Percentiles rank a stretch among this genome's conserved stretches.
These are phyloP conservation scores for Aegilops speltoides DNA, from an alignment of 176 grass and related monocot genomes.

Conservation along the genomic window DNA sequence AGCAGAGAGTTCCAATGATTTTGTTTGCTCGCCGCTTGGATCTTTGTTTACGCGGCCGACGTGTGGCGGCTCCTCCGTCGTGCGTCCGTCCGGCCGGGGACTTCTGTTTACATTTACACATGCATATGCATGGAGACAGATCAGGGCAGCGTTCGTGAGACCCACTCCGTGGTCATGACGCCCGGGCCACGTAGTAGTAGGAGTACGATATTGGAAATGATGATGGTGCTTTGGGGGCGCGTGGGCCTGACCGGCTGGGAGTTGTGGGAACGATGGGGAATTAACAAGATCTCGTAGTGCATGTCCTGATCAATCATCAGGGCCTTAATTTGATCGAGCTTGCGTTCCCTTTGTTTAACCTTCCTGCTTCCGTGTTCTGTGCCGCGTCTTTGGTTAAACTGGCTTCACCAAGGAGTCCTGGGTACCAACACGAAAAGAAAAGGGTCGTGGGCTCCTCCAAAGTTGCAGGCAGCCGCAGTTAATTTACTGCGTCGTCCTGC, in stretches of 20 bases:
- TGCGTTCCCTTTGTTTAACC: neutral
- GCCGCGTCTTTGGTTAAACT: neutral
- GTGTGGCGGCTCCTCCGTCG: slow-evolving; percentile 11
- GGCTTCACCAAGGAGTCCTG: neutral
- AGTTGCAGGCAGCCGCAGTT: neutral
- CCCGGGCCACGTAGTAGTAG: neutral
- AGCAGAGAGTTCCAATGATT: neutral
- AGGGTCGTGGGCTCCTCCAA: neutral
- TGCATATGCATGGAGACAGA: no score
- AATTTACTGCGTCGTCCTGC: neutral
- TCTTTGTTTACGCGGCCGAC: neutral
- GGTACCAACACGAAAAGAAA: neutral
- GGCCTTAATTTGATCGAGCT: neutral
- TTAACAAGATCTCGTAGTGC: neutral
- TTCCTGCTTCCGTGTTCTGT: neutral
- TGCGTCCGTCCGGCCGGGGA: neutral
- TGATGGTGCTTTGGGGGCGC: neutral
- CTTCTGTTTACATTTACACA: neutral
- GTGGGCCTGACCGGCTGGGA: neutral
- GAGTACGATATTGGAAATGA: neutral
- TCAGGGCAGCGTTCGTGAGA: neutral
- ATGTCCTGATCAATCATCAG: neutral
- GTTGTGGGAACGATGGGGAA: neutral
- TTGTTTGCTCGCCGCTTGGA: neutral
- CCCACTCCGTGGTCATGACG: neutral